phyloP scores from a whole-genome alignment of 306 rosid genomes.

The Ormosia semicastrata region DNA sequence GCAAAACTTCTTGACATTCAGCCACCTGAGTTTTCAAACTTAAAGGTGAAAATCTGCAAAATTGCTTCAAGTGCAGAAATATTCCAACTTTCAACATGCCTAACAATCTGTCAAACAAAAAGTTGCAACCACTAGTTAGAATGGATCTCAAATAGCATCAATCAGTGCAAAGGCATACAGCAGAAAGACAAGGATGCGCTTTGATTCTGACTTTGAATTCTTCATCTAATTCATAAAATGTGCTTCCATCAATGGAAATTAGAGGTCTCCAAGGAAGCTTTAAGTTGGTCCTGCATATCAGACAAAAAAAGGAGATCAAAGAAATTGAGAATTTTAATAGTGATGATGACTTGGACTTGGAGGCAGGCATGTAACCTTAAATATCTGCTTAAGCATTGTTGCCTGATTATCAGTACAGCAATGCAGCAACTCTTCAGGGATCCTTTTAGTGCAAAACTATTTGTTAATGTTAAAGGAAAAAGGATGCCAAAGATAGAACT shows the following conservation, averaged over 20 bases:
- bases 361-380: background rate
- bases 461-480: background rate
- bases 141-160: background rate
- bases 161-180: background rate
- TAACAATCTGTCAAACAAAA: conserved; percentile 58
- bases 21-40: conserved; percentile 25
- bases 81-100: conserved; percentile 89
- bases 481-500: background rate
- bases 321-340: conserved; percentile 8
- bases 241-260: conserved; percentile 71
- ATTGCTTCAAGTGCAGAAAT: conserved; percentile 86
- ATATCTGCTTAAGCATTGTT: background rate
- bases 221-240: conserved; percentile 63
- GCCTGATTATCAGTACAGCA: background rate
- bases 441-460: background rate
- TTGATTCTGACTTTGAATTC: conserved; percentile 50
- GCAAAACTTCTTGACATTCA: conserved; percentile 21
- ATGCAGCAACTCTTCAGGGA: background rate
- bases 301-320: background rate
- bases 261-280: conserved; percentile 95
- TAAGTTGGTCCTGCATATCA: conserved; percentile 70
- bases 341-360: background rate
- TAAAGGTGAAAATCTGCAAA: conserved; percentile 70
- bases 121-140: conserved; percentile 7
- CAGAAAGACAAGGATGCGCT: conserved; percentile 1